These are phyloP conservation scores for Wickerhamomyces ciferrii DNA, from an alignment of 805 yeast genomes.

Conservation along the genomic window DNA sequence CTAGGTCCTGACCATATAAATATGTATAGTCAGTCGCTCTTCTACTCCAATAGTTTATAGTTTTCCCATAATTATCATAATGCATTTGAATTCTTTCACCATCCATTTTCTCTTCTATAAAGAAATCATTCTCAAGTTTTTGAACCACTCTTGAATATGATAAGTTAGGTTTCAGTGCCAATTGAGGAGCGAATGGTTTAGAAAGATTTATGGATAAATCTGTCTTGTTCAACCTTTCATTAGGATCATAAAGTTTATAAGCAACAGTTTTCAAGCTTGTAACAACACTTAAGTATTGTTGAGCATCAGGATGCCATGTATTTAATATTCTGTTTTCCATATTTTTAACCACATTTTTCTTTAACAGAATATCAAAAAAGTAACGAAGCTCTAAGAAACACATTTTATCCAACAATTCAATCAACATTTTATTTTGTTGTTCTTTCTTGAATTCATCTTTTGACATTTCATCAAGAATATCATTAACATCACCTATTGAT, in stretches of 20 bases:
- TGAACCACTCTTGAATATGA: slow-evolving; percentile 47
- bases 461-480: slow-evolving; percentile 39
- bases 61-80: slow-evolving; percentile 37
- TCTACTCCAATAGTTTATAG: slow-evolving; percentile 41
- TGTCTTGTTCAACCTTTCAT: slow-evolving; percentile 32
- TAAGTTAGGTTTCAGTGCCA: slow-evolving; percentile 51
- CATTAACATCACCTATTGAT: slow-evolving; percentile 46
- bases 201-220: slow-evolving; percentile 30
- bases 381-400: slow-evolving; percentile 60
- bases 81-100: slow-evolving; percentile 89
- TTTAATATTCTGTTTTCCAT: slow-evolving; percentile 53
- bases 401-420: slow-evolving; percentile 47
- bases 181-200: slow-evolving; percentile 65
- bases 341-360: slow-evolving; percentile 52
- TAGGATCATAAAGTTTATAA: slow-evolving; percentile 48
- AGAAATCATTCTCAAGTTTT: slow-evolving; percentile 43
- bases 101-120: slow-evolving; percentile 87
- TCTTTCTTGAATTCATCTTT: slow-evolving; percentile 23
- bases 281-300: slow-evolving; percentile 56
- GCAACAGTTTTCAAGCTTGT: slow-evolving; percentile 59
- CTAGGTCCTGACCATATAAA: slow-evolving; percentile 53
- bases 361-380: slow-evolving; percentile 62
- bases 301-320: slow-evolving; percentile 79
- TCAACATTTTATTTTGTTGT: slow-evolving; percentile 39
- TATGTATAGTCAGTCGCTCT: slow-evolving; percentile 69